Conservation (phyloP, 768 basidiomycete genomes). For the Russula ochroleuca region DNA sequence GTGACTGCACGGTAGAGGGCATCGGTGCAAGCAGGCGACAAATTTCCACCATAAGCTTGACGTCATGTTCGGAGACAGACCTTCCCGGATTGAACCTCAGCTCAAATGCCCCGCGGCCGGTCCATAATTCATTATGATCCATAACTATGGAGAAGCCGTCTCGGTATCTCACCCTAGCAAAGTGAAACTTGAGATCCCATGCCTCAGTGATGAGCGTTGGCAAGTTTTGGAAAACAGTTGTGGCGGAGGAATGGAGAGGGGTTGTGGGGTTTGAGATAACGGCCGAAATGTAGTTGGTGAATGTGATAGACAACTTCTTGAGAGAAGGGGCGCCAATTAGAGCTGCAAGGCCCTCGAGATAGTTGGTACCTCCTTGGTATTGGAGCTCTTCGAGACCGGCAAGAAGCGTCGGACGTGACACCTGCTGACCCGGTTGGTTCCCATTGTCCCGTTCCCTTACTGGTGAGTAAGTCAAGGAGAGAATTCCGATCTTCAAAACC, state of each 20-base stretch:
- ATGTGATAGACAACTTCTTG: constrained; percentile 5
- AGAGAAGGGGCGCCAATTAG: background rate
- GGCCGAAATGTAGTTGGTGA: background rate
- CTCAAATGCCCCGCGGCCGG: constrained; percentile 7
- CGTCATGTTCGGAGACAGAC: background rate
- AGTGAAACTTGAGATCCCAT: background rate
- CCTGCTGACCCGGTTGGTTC: background rate
- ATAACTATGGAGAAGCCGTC: constrained; percentile 1
- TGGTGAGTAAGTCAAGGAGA: background rate
- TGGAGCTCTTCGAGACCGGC: background rate
- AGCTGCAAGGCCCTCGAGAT: background rate
- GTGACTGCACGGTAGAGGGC: background rate
- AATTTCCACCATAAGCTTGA: background rate
- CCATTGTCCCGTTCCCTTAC: no score
- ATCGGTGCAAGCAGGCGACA: background rate
- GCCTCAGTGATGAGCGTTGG: background rate
- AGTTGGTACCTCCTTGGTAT: background rate
- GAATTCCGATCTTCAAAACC: background rate
- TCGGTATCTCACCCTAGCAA: background rate
- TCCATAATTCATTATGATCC: constrained; percentile 6
- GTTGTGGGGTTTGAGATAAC: no score
- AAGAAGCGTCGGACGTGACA: background rate
- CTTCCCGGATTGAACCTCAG: background rate
- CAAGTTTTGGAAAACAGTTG: background rate
- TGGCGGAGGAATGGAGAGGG: no score